These are phyloP conservation scores for Colletotrichum australisinense DNA, from an alignment of 2,329 filamentous ascomycete genomes.

Conservation along the genomic window DNA sequence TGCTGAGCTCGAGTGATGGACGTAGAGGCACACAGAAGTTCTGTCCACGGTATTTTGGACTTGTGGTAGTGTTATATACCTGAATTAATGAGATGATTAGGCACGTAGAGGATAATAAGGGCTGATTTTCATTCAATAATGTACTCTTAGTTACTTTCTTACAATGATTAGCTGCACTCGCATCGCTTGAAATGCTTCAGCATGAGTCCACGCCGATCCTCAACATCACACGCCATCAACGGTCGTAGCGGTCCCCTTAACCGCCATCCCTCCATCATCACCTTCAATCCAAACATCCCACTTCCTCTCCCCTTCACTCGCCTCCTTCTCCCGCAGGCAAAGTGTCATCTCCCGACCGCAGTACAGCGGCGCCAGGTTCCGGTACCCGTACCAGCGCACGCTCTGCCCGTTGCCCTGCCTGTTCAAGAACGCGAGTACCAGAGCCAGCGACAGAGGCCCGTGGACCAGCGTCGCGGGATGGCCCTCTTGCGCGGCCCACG, in stretches of 20 bases:
- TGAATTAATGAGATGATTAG: not conserved
- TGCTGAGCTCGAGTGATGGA: not conserved
- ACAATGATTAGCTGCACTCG: no score
- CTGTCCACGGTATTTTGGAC: not conserved
- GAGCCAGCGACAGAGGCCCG: conserved; percentile 81
- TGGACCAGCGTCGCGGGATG: conserved; percentile 84
- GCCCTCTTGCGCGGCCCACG: conserved; percentile 79
- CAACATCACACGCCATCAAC: not conserved
- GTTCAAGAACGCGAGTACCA: conserved; percentile 77
- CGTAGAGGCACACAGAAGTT: no score
- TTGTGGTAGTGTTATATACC: not conserved
- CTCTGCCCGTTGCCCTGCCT: conserved; percentile 37
- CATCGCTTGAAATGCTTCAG: not conserved
- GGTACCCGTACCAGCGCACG: conserved; percentile 76
- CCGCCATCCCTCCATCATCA: conserved; percentile 69
- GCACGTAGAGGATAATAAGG: no score
- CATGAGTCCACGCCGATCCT: not conserved
- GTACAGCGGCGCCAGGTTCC: conserved; percentile 85
- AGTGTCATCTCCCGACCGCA: conserved; percentile 77
- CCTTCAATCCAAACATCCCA: conserved; percentile 77
- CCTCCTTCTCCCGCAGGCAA: conserved; percentile 67
- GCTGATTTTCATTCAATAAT: no score
- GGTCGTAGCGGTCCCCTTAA: conserved; percentile 62
- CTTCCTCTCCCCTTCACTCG: conserved; percentile 46
- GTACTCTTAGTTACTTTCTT: no score